Percentiles rank a stretch among this genome's conserved stretches.
Evolutionary conservation across 176 grass and related monocot species (phyloP).

Genomic region (Avena eriantha): DNA sequence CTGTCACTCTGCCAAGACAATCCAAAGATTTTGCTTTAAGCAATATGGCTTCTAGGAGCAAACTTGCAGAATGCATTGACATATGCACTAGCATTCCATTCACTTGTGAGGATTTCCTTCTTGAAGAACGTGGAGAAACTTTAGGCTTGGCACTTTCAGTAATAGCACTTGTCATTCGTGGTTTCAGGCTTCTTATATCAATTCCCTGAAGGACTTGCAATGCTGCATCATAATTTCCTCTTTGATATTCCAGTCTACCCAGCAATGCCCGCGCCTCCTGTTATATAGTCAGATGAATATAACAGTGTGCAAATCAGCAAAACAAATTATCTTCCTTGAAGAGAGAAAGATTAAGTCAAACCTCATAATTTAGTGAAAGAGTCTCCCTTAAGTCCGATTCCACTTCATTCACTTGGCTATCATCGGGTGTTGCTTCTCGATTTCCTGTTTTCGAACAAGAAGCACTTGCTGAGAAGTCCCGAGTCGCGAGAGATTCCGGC

Average conservation of each 20-base stretch:
- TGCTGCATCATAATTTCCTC: constrained; percentile 94
- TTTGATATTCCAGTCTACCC: constrained; percentile 94
- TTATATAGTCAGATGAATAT: constrained; percentile 42
- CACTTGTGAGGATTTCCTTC: constrained; percentile 64
- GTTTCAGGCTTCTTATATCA: constrained; percentile 73
- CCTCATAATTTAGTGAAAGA: constrained; percentile 98
- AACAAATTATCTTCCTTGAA: constrained; percentile 32
- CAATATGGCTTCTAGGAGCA: constrained; percentile 92
- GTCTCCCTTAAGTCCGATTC: constrained; percentile 95
- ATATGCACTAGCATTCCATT: constrained; percentile 78
- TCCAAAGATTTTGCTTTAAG: constrained; percentile 93
- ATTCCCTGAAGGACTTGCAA: constrained; percentile 97
- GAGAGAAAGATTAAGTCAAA: constrained; percentile 37
- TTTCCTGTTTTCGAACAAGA: constrained; percentile 67
- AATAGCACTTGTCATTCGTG: constrained; percentile 76
- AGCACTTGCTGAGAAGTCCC: constrained; percentile 79
- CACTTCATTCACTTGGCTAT: constrained; percentile 87
- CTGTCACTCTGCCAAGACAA: constrained; percentile 68
- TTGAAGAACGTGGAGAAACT: constrained; percentile 58
- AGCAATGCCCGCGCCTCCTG: constrained; percentile 94
- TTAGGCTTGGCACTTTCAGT: constrained; percentile 70
- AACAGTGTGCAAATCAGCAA: constrained; percentile 39
- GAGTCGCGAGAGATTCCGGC: constrained; percentile 89
- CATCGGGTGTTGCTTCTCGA: constrained; percentile 73
- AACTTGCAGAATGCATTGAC: constrained; percentile 97